Evolutionary conservation across 2,329 filamentous ascomycete genomes (phyloP), one percentile per base, ranked within the genome.

Genomic region (Dichotomopilus funicola): DNA sequence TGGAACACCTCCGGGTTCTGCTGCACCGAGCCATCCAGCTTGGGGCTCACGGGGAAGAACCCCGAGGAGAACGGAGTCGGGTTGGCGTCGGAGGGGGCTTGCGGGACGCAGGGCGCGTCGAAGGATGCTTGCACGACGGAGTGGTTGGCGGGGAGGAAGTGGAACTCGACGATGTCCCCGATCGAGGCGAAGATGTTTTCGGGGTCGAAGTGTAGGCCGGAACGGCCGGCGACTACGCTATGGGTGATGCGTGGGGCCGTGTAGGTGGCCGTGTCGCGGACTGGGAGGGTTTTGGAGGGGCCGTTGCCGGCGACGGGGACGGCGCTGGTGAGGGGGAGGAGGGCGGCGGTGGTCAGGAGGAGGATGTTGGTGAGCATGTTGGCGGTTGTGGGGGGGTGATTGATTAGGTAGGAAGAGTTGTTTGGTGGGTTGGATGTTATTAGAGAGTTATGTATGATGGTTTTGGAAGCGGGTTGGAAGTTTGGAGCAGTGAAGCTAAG

Each of bases 111-210:
- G 33, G 76, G 56, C 12, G 50, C 41, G 47, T 35, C 51, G 31
- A 61, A 61, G 12, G 59, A 49, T 4, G 64, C 63, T 62, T 75
- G 71, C 4, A 68, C 72, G 49, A 82, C 69, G 10, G 73, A 73
- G 72, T 81, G 79, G 69, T 76, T 78, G 58, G 61, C 63, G 8
- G 78, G 75, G 55, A 74, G 73, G 71, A 77, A 82, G 65, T 79
- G 75, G 71, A 75, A 83, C 67, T 82, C 78, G 57, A 83, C 65
- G 5, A 77, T 60, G 58, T 78, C 75, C 54, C 79, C 79, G 5
- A 73, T 53, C 10, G 70, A 66, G 19, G 79, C 80, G 3, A 73
- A 72, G 43, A 80, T 67, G 61, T 74, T 76, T 53, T 76, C 70
- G 0, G 80, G 80, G 51, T 75, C 71, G 67, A 81, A 82, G 50